Conservation (phyloP, 768 basidiomycete species). For the Hygrophorus pudorinus region DNA sequence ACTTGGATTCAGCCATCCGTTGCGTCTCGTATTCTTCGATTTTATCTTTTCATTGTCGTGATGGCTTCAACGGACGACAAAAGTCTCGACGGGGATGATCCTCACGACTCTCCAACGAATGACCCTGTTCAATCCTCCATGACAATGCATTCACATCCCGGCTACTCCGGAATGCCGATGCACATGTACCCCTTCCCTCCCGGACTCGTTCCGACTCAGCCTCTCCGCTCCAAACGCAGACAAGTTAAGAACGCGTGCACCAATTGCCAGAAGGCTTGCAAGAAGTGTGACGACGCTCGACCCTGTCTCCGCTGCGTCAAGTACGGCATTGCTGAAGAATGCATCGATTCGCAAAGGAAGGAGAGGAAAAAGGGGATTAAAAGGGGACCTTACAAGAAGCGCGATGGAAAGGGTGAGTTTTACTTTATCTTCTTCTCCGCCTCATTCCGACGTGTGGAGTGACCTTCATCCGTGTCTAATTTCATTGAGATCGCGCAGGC, state of each 20-base stretch:
- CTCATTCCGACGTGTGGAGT: constrained; percentile 18
- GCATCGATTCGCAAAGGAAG: constrained; percentile 85
- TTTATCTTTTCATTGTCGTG: constrained; percentile 11
- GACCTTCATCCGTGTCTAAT: constrained; percentile 26
- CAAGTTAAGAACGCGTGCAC: constrained; percentile 92
- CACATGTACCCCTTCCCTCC: constrained; percentile 64
- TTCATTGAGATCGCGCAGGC: constrained; percentile 48
- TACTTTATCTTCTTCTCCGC: constrained; percentile 22
- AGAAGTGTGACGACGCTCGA: constrained; percentile 86
- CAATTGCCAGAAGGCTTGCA: constrained; percentile 85
- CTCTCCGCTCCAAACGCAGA: constrained; percentile 64
- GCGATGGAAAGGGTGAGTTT: constrained; percentile 77
- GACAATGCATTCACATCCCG: constrained; percentile 34
- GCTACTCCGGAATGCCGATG: constrained; percentile 46
- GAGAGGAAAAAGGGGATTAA: constrained; percentile 85
- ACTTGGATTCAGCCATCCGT: neutral
- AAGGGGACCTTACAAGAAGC: constrained; percentile 90
- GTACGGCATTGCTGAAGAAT: constrained; percentile 81
- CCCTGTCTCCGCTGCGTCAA: constrained; percentile 91
- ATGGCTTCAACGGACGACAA: constrained; percentile 26
- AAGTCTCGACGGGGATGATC: constrained; percentile 22
- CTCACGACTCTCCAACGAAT: constrained; percentile 23
- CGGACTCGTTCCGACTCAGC: constrained; percentile 32
- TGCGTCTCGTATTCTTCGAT: neutral
- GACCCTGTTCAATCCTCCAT: constrained; percentile 23